phyloP scores from a whole-genome alignment of 2,329 filamentous ascomycete genomes.

The Pseudocercospora macadamiae region DNA sequence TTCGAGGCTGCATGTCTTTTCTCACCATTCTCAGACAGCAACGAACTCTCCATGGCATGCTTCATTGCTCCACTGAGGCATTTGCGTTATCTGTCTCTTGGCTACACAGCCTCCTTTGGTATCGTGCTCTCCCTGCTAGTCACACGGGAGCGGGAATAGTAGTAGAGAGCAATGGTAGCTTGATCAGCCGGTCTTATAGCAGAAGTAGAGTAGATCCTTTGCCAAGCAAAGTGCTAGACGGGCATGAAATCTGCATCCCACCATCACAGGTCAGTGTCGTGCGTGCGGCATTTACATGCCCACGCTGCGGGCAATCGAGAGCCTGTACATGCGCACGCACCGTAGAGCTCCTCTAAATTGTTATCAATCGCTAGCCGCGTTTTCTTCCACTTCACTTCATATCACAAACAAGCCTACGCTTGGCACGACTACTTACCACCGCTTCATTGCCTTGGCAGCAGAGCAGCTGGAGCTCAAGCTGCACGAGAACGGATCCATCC shows the following conservation, averaged over 20 bases:
- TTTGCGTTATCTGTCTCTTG: constrained; percentile 14
- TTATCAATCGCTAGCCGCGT: constrained; percentile 8
- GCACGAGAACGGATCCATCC: not conserved
- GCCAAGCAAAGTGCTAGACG: not conserved
- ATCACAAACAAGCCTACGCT: constrained; percentile 9
- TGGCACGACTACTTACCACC: constrained; percentile 11
- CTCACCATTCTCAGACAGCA: not conserved
- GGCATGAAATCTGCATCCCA: not conserved
- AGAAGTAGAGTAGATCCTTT: constrained; percentile 6
- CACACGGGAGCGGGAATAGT: constrained; percentile 1
- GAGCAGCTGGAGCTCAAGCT: constrained; percentile 21
- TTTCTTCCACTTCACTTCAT: constrained; percentile 20
- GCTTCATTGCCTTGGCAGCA: constrained; percentile 17
- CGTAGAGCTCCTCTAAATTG: not conserved
- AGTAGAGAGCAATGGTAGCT: constrained; percentile 3
- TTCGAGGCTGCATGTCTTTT: not conserved
- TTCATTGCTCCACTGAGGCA: constrained; percentile 16
- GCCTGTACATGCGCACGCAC: constrained; percentile 9
- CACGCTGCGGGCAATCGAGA: constrained; percentile 6
- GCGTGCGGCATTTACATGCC: not conserved
- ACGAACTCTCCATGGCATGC: not conserved
- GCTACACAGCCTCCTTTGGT: constrained; percentile 12
- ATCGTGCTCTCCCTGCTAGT: constrained; percentile 10
- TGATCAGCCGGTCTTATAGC: constrained; percentile 7
- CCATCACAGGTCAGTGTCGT: too few relatives aligned